Evolutionary conservation across 139 green algal species (phyloP).

Genomic region (Coelastrella sp.): DNA sequence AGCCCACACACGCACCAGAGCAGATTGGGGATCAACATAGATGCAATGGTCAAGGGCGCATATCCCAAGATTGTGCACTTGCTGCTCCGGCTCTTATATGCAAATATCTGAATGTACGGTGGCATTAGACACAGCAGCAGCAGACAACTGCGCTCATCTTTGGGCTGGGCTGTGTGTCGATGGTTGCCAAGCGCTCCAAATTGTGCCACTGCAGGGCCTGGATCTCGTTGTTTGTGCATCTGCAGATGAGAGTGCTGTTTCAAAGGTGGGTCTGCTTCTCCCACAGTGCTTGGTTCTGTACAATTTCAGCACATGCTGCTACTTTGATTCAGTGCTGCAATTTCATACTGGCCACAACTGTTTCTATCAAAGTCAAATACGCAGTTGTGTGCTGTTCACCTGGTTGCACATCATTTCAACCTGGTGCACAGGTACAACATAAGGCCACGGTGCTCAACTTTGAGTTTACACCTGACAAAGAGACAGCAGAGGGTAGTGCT

Average conservation of each 20-base stretch:
- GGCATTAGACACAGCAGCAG: too few relatives aligned
- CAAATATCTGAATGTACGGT: too few relatives aligned
- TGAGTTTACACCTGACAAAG: slow-evolving; percentile 73
- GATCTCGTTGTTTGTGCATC: slow-evolving; percentile 66
- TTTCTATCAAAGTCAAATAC: too few relatives aligned
- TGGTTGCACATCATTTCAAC: background rate
- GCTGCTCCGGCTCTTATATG: too few relatives aligned
- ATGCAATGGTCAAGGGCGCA: background rate
- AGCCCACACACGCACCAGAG: too few relatives aligned
- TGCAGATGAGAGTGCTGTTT: background rate
- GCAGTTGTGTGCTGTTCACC: too few relatives aligned
- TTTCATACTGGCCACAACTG: too few relatives aligned
- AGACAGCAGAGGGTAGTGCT: background rate
- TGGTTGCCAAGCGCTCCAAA: background rate
- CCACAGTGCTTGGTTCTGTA: too few relatives aligned
- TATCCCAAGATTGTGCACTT: too few relatives aligned
- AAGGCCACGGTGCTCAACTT: slow-evolving; percentile 75
- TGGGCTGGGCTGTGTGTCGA: background rate
- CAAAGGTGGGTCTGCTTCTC: background rate
- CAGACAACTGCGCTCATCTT: too few relatives aligned
- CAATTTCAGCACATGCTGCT: too few relatives aligned
- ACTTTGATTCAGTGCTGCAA: too few relatives aligned
- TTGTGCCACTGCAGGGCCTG: slow-evolving; percentile 66
- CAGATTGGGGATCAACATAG: background rate
- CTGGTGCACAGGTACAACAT: slow-evolving; percentile 11